A percentile compares a stretch with the other conserved stretches of the same genome.
Conservation (phyloP, 768 basidiomycete genomes). For the Leucosporidium yakuticum region DNA sequence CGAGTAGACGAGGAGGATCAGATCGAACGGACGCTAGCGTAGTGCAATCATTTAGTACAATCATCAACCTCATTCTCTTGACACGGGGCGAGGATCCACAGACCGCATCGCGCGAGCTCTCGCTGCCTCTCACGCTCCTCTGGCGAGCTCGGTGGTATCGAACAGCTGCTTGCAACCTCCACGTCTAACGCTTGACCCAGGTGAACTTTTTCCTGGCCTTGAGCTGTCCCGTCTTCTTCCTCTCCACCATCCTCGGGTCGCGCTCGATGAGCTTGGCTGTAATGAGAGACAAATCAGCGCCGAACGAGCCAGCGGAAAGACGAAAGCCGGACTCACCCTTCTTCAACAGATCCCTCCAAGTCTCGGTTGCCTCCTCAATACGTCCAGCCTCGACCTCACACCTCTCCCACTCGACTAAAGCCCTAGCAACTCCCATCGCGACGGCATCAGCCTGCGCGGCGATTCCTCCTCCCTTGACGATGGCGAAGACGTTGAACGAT, state of each 20-base stretch:
- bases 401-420: conserved; percentile 39
- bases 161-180: neutral
- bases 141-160: too few relatives aligned
- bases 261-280: conserved; percentile 77
- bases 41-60: too few relatives aligned
- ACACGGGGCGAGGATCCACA: too few relatives aligned
- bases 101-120: too few relatives aligned
- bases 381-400: conserved; percentile 25
- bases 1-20: too few relatives aligned
- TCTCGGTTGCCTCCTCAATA: conserved; percentile 61
- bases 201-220: conserved; percentile 91
- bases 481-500: conserved; percentile 61
- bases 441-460: conserved; percentile 85
- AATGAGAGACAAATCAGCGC: conserved; percentile 9
- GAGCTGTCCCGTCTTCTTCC: conserved; percentile 88
- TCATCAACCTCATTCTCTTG: too few relatives aligned
- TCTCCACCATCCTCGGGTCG: conserved; percentile 96
- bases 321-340: conserved; percentile 52
- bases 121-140: too few relatives aligned
- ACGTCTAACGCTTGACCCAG: conserved; percentile 85
- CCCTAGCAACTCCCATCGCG: conserved; percentile 47
- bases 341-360: conserved; percentile 59
- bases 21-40: too few relatives aligned
- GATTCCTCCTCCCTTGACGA: conserved; percentile 80
- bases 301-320: conserved; percentile 6